These are phyloP conservation scores for Polytrichum commune DNA, from an alignment of 225 moss, liverwort and hornwort species.

Conservation along the genomic window DNA sequence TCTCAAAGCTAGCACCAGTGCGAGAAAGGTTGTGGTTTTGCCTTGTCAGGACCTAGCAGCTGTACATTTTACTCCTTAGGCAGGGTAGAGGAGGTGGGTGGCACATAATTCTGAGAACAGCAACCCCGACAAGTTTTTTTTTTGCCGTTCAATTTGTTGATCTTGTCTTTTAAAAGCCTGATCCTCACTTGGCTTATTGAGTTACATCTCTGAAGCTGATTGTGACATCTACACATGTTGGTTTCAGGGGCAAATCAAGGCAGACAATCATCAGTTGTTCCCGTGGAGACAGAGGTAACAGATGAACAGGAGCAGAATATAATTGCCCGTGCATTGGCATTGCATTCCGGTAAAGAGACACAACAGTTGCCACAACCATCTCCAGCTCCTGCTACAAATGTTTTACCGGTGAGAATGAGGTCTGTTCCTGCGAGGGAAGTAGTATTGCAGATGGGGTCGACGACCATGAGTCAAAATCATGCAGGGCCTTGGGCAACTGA, in stretches of 20 bases:
- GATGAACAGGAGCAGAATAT: slow-evolving; percentile 99
- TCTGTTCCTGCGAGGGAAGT: slow-evolving; percentile 66
- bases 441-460: slow-evolving; percentile 54
- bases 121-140: no score
- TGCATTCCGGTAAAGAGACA: slow-evolving; percentile 69
- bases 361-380: slow-evolving; percentile 33
- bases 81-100: no score
- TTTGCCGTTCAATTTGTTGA: no score
- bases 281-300: slow-evolving; percentile 74
- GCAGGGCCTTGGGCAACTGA: slow-evolving; percentile 60
- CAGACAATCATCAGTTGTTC: slow-evolving; percentile 42
- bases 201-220: neutral
- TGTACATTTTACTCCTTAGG: no score
- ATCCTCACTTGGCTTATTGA: no score
- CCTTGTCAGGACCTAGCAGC: no score
- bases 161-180: no score
- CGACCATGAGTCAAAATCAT: slow-evolving; percentile 52
- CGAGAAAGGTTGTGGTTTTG: no score
- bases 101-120: no score
- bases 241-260: slow-evolving; percentile 80
- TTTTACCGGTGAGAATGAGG: slow-evolving; percentile 48
- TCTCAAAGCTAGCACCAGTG: no score
- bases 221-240: neutral
- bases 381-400: slow-evolving; percentile 27
- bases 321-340: slow-evolving; percentile 86